These are phyloP conservation scores for Pseudoturritis turrita DNA, from an alignment of 345 rosid species.

Conservation along the genomic window DNA sequence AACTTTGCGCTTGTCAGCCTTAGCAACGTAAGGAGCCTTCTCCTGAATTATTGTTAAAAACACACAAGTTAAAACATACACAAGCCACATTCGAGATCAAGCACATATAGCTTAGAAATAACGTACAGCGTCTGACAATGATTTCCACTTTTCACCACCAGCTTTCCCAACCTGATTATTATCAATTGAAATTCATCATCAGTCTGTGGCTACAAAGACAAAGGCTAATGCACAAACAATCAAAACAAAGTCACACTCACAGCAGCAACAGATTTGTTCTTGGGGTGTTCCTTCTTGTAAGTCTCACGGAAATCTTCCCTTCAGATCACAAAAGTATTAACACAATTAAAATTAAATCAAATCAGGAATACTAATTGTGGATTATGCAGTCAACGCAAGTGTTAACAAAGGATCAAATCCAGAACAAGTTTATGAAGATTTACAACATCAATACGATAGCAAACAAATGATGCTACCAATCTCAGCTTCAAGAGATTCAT, in stretches of 20 bases:
- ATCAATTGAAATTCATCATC: background rate
- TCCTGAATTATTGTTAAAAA: conserved; percentile 39
- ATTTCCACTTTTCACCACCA: conserved; percentile 94
- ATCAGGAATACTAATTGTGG: background rate
- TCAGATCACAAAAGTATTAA: background rate
- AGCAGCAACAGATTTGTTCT: conserved; percentile 90
- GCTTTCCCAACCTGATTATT: conserved; percentile 97
- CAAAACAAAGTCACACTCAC: conserved; percentile 41
- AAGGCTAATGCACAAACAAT: background rate
- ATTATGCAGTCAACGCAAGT: background rate
- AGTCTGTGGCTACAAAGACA: background rate
- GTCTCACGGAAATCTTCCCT: conserved; percentile 93
- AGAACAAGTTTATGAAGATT: background rate
- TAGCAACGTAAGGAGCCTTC: conserved; percentile 68
- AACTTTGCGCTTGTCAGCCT: conserved; percentile 81
- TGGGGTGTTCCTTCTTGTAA: conserved; percentile 88
- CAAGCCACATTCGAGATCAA: background rate
- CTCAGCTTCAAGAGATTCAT: background rate
- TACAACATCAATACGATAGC: background rate
- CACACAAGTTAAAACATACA: background rate
- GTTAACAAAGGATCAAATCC: background rate
- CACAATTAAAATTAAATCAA: background rate
- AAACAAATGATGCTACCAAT: background rate
- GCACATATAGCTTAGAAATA: background rate
- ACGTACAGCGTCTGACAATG: conserved; percentile 64